A percentile compares a stretch with the other conserved stretches of the same genome.
Conservation (phyloP, 1,284 basidiomycete genomes). For the Fistulinella staudtii region DNA sequence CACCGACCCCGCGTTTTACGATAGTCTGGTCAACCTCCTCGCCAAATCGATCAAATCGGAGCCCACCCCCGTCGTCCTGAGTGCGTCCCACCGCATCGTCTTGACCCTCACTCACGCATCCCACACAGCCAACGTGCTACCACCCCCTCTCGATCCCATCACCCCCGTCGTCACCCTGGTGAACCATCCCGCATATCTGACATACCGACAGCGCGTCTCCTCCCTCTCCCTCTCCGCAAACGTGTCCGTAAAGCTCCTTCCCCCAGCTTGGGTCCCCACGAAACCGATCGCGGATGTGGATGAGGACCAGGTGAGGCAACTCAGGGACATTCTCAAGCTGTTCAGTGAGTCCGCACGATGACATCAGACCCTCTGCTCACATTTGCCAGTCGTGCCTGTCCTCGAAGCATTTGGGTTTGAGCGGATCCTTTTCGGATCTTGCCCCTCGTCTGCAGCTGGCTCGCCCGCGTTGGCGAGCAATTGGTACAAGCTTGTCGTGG, state of each 20-base stretch:
- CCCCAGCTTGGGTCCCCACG: constrained; percentile 60
- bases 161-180: constrained; percentile 74
- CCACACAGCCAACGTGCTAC: constrained; percentile 73
- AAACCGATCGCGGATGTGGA: constrained; percentile 35
- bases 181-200: constrained; percentile 67
- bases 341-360: constrained; percentile 61
- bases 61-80: constrained; percentile 64
- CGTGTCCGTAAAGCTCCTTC: constrained; percentile 74
- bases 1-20: constrained; percentile 53
- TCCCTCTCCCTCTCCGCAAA: constrained; percentile 74
- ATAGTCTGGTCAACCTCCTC: constrained; percentile 71
- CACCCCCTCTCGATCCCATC: constrained; percentile 73
- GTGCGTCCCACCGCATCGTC: constrained; percentile 44
- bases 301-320: constrained; percentile 44
- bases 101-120: constrained; percentile 7
- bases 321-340: constrained; percentile 83
- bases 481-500: constrained; percentile 84
- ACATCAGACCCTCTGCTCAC: constrained; percentile 2
- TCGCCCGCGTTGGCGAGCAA: constrained; percentile 52
- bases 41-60: constrained; percentile 48
- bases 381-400: constrained; percentile 62
- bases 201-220: constrained; percentile 72
- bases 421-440: constrained; percentile 59
- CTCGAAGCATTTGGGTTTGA: constrained; percentile 64
- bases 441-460: constrained; percentile 44